Conservation (phyloP, 768 basidiomycete species). For the Rhodotorula kratochvilovae region DNA sequence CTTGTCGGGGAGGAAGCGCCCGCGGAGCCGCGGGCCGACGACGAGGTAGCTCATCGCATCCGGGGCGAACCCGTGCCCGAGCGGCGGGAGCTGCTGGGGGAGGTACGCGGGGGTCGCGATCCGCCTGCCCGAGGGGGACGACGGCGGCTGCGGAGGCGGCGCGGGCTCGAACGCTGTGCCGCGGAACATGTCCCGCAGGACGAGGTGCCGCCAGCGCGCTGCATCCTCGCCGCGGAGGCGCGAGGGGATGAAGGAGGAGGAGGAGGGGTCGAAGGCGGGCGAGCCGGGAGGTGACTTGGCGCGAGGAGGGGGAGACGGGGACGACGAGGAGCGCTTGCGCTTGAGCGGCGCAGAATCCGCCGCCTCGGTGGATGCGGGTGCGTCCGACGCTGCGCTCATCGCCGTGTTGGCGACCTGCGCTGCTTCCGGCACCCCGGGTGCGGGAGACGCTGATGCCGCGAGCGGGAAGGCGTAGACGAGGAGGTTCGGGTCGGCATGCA, state of each 20-base stretch:
- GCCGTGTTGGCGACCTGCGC: accelerated
- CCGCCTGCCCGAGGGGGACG: conserved; percentile 11
- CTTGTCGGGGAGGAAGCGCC: conserved; percentile 67
- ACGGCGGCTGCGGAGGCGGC: background rate
- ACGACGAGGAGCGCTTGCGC: conserved; percentile 43
- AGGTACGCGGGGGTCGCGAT: conserved; percentile 27
- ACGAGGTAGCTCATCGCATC: conserved; percentile 49
- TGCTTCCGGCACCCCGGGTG: background rate
- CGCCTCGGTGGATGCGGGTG: no score
- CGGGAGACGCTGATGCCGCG: conserved; percentile 26
- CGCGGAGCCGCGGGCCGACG: conserved; percentile 53
- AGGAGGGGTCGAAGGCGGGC: conserved; percentile 1
- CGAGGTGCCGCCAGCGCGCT: conserved; percentile 37
- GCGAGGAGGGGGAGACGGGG: conserved; percentile 22
- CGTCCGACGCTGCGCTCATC: background rate
- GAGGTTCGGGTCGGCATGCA: conserved; percentile 51
- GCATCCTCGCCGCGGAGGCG: conserved; percentile 6
- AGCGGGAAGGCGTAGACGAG: conserved; percentile 62
- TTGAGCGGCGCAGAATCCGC: conserved; percentile 22
- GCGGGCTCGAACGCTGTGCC: conserved; percentile 19
- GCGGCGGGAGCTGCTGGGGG: conserved; percentile 22
- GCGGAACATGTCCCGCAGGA: conserved; percentile 47
- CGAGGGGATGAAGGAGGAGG: conserved; percentile 21
- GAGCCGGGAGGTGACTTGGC: conserved; percentile 24
- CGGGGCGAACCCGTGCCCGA: conserved; percentile 9